These are phyloP conservation scores for Entoloma clypeatum DNA, from an alignment of 1,284 basidiomycete genomes.

Conservation along the genomic window DNA sequence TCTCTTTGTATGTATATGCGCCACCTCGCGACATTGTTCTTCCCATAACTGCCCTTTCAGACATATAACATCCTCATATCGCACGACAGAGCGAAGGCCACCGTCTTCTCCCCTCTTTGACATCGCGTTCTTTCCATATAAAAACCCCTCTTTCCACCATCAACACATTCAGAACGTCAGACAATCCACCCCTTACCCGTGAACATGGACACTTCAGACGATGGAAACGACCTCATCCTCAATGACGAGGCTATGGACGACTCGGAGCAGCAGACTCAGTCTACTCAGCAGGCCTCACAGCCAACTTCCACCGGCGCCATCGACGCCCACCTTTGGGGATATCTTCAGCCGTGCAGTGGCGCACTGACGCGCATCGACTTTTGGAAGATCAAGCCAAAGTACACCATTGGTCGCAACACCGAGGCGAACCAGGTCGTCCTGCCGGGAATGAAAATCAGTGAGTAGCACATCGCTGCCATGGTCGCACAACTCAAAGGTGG, in stretches of 20 bases:
- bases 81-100: constrained; percentile 14
- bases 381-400: constrained; percentile 43
- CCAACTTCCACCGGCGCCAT: constrained; percentile 28
- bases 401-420: constrained; percentile 52
- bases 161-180: neutral
- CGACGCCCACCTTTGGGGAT: constrained; percentile 63
- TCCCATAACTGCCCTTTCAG: constrained; percentile 11
- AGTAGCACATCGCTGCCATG: constrained; percentile 33
- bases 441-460: constrained; percentile 69
- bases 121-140: constrained; percentile 15
- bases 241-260: constrained; percentile 25
- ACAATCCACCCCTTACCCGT: neutral
- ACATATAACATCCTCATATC: constrained; percentile 11
- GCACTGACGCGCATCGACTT: constrained; percentile 55
- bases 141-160: neutral
- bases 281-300: constrained; percentile 50
- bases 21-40: too few species aligned
- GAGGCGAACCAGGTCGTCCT: constrained; percentile 52
- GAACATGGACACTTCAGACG: constrained; percentile 20
- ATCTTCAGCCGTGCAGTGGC: constrained; percentile 56
- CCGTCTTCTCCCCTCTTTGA: constrained; percentile 12
- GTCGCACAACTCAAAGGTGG: constrained; percentile 11
- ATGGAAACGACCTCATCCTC: constrained; percentile 16
- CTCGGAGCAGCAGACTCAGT: constrained; percentile 41
- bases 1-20: too few species aligned